phyloP scores from a whole-genome alignment of 805 yeast genomes.

The Komagataella pastoris region DNA sequence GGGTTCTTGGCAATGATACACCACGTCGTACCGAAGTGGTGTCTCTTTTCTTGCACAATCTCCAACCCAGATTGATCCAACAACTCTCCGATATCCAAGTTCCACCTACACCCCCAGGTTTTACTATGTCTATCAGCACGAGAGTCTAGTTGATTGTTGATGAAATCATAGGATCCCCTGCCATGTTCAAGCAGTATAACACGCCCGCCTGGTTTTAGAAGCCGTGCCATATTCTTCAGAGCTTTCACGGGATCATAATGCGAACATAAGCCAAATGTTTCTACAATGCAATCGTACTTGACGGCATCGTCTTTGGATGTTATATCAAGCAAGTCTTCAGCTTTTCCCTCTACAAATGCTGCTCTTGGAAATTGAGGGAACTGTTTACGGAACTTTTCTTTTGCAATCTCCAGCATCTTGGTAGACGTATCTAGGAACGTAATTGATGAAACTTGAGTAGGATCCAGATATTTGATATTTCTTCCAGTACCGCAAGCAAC shows the following conservation, averaged over 20 bases:
- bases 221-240: slow-evolving; percentile 51
- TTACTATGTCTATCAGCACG: slow-evolving; percentile 74
- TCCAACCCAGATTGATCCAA: slow-evolving; percentile 76
- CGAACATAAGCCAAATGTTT: slow-evolving; percentile 92
- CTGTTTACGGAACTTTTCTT: slow-evolving; percentile 52
- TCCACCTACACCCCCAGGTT: slow-evolving; percentile 98
- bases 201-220: slow-evolving; percentile 84
- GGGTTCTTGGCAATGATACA: slow-evolving; percentile 62
- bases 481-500: slow-evolving; percentile 96
- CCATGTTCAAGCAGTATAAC: slow-evolving; percentile 88
- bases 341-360: slow-evolving; percentile 83
- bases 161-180: slow-evolving; percentile 62
- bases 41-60: slow-evolving; percentile 65
- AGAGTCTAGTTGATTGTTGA: slow-evolving; percentile 71
- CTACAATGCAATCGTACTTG: slow-evolving; percentile 83
- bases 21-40: slow-evolving; percentile 92
- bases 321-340: slow-evolving; percentile 62
- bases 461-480: slow-evolving; percentile 64
- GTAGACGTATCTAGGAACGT: slow-evolving; percentile 79
- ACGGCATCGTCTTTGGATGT: slow-evolving; percentile 17
- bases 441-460: slow-evolving; percentile 47
- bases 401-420: slow-evolving; percentile 75
- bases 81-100: slow-evolving; percentile 81
- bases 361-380: slow-evolving; percentile 61
- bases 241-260: slow-evolving; percentile 88